Conservation (phyloP, 345 rosid species). For the Cochlearia excelsa region DNA sequence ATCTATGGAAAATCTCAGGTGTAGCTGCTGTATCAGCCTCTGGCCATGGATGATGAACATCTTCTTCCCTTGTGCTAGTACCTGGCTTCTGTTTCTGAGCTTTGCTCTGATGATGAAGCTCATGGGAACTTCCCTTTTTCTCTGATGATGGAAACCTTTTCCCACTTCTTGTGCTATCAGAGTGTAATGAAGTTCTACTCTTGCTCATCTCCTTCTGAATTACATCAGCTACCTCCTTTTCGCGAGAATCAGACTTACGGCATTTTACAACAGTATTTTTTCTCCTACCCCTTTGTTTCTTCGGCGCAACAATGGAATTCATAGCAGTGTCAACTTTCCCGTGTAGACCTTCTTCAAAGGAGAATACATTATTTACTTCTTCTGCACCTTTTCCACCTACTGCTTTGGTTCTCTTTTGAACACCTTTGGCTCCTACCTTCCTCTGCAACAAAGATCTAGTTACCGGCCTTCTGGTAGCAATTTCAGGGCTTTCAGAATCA, state of each 20-base stretch:
- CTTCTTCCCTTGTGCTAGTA: constrained; percentile 34
- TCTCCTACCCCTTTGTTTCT: constrained; percentile 40
- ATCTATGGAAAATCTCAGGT: constrained; percentile 34
- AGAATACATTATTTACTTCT: constrained; percentile 43
- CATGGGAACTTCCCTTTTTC: constrained; percentile 36
- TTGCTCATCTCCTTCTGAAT: constrained; percentile 39
- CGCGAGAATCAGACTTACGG: constrained; percentile 40
- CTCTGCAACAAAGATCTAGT: constrained; percentile 55
- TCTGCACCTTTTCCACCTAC: constrained; percentile 37
- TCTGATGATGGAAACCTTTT: constrained; percentile 48
- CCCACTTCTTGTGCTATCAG: constrained; percentile 38
- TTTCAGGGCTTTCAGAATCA: constrained; percentile 65
- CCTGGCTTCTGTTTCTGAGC: constrained; percentile 31
- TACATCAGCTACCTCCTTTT: constrained; percentile 40
- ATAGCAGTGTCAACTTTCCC: constrained; percentile 36
- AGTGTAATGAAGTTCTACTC: constrained; percentile 36
- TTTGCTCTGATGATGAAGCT: constrained; percentile 32
- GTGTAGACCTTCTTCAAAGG: constrained; percentile 50
- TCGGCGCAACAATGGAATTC: constrained; percentile 36
- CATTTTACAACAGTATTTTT: constrained; percentile 42
- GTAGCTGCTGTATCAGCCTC: constrained; percentile 35
- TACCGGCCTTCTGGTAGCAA: constrained; percentile 49
- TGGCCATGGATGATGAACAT: constrained; percentile 35
- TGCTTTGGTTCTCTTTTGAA: constrained; percentile 35
- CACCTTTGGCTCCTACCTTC: constrained; percentile 39